Conservation (phyloP, 2,329 filamentous ascomycete genomes). For the Curvularia sp. region DNA sequence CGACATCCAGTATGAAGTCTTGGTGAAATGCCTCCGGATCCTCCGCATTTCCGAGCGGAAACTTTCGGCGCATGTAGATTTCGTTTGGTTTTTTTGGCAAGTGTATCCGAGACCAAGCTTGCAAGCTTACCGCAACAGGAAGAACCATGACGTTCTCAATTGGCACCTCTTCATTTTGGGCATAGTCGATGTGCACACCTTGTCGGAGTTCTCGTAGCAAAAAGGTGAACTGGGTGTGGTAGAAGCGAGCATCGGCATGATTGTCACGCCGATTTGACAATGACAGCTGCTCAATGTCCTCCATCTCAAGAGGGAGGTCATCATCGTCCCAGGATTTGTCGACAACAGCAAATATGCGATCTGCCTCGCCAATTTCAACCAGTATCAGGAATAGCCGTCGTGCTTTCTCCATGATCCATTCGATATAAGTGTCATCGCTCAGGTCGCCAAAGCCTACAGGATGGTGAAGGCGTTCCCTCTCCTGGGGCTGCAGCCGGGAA, state of each 20-base stretch:
- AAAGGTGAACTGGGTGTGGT: slow-evolving; percentile 73
- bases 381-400: slow-evolving; percentile 75
- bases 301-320: slow-evolving; percentile 72
- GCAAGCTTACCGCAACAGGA: slow-evolving; percentile 55
- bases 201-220: slow-evolving; percentile 68
- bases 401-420: slow-evolving; percentile 75
- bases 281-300: slow-evolving; percentile 69
- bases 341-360: slow-evolving; percentile 76
- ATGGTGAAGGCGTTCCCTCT: slow-evolving; percentile 67
- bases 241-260: slow-evolving; percentile 72
- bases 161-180: slow-evolving; percentile 72
- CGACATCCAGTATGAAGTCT: slow-evolving; percentile 68
- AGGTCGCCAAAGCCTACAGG: slow-evolving; percentile 71
- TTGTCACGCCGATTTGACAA: slow-evolving; percentile 67
- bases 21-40: slow-evolving; percentile 39
- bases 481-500: slow-evolving; percentile 68
- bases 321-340: slow-evolving; percentile 80
- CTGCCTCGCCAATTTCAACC: slow-evolving; percentile 71
- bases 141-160: slow-evolving; percentile 70
- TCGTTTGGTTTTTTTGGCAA: slow-evolving; percentile 67
- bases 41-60: slow-evolving; percentile 57
- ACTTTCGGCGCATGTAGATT: slow-evolving; percentile 64
- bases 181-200: slow-evolving; percentile 69
- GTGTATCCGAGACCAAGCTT: slow-evolving; percentile 66
- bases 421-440: slow-evolving; percentile 77